These are phyloP conservation scores for Rachicladosporium sp. DNA, from an alignment of 2,329 filamentous ascomycete genomes.

Conservation along the genomic window DNA sequence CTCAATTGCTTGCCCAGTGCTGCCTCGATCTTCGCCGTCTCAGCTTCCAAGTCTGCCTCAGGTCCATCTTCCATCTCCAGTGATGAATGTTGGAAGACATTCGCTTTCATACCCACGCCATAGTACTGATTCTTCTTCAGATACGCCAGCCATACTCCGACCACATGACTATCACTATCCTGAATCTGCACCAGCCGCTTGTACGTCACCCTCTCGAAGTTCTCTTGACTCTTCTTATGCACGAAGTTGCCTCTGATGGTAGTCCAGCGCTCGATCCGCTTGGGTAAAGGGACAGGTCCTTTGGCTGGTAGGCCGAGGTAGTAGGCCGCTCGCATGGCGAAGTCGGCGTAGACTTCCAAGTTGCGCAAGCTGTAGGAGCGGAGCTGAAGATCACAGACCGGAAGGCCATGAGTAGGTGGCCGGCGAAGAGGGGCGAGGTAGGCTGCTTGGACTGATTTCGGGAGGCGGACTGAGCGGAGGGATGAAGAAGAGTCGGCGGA, in stretches of 20 bases:
- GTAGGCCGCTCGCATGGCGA: constrained; percentile 86
- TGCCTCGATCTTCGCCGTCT: constrained; percentile 19
- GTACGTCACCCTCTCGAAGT: constrained; percentile 85
- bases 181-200: constrained; percentile 82
- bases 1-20: constrained; percentile 18
- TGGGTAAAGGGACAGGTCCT: constrained; percentile 75
- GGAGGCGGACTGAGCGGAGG: constrained; percentile 42
- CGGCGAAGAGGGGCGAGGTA: constrained; percentile 77
- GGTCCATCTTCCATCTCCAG: constrained; percentile 13
- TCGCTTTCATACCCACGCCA: constrained; percentile 98
- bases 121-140: constrained; percentile 85
- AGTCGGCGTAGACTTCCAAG: constrained; percentile 88
- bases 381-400: constrained; percentile 80
- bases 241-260: constrained; percentile 82
- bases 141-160: constrained; percentile 87
- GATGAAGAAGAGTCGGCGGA: not conserved
- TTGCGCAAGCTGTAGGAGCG: constrained; percentile 84
- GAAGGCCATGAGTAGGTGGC: constrained; percentile 60
- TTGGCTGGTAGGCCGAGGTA: constrained; percentile 78
- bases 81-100: constrained; percentile 78
- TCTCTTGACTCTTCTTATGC: constrained; percentile 95
- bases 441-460: constrained; percentile 70
- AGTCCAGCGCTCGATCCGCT: constrained; percentile 86
- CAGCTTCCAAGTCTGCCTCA: constrained; percentile 21
- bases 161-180: constrained; percentile 77